A percentile compares a stretch with the other conserved stretches of the same genome.
Evolutionary conservation across 495 filamentous ascomycete genomes (phyloP).

Genomic region (Recurvomyces mirabilis): DNA sequence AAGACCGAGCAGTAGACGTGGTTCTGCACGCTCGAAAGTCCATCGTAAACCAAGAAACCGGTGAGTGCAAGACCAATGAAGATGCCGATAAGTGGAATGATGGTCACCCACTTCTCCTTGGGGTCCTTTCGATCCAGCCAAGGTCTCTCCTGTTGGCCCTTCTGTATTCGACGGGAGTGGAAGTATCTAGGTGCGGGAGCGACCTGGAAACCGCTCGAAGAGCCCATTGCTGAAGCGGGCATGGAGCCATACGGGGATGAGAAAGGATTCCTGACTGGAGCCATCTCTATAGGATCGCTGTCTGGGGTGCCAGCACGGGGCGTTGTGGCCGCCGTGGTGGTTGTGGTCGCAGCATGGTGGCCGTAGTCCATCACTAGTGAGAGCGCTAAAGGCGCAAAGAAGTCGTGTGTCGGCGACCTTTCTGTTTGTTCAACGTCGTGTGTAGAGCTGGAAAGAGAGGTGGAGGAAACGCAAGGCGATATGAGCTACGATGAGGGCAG

Average conservation of each 20-base stretch:
- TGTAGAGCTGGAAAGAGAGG: too few species aligned
- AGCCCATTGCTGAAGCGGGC: constrained; percentile 36
- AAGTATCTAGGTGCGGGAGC: constrained; percentile 47
- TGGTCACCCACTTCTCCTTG: constrained; percentile 75
- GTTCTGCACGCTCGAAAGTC: constrained; percentile 53
- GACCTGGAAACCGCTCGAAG: constrained; percentile 24
- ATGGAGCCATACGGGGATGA: constrained; percentile 44
- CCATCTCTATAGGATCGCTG: constrained; percentile 18
- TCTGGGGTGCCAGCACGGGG: constrained; percentile 22
- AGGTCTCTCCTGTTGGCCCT: constrained; percentile 57
- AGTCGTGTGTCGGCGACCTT: too few species aligned
- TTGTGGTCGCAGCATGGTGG: constrained; percentile 5
- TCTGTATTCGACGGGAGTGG: constrained; percentile 59
- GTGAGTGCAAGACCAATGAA: constrained; percentile 52
- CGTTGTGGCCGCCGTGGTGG: constrained; percentile 14
- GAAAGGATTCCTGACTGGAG: constrained; percentile 41
- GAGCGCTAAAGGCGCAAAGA: not conserved
- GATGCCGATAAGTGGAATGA: constrained; percentile 61
- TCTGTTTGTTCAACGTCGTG: too few species aligned
- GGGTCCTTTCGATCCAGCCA: constrained; percentile 60
- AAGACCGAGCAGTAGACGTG: constrained; percentile 66
- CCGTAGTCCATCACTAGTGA: constrained; percentile 4
- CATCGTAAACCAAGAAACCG: constrained; percentile 60
- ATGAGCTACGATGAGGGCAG: too few species aligned
- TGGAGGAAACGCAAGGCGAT: too few species aligned